phyloP scores from a whole-genome alignment of 495 filamentous ascomycete species.

The Annulohypoxylon nitens region DNA sequence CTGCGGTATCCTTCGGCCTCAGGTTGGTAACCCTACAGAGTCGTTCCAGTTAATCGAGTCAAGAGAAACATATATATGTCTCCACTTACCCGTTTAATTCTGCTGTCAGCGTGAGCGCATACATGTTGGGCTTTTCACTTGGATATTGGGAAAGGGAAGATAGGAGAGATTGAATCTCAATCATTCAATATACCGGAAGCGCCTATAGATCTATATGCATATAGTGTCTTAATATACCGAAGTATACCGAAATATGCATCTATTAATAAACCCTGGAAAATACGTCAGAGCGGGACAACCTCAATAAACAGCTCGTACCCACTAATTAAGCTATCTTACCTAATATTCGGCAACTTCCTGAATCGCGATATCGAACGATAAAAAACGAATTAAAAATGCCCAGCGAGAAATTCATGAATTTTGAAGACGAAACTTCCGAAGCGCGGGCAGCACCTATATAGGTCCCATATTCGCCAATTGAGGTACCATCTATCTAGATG shows the following conservation, averaged over 20 bases:
- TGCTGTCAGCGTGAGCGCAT: conserved; percentile 81
- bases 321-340: not conserved
- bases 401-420: conserved; percentile 21
- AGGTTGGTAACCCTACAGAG: conserved; percentile 86
- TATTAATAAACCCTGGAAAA: not conserved
- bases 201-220: not conserved
- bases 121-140: conserved; percentile 66
- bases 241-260: not conserved
- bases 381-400: conserved; percentile 21
- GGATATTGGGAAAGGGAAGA: not conserved
- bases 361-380: conserved; percentile 40
- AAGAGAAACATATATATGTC: conserved; percentile 25
- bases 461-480: conserved; percentile 24
- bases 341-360: conserved; percentile 3
- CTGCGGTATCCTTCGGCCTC: conserved; percentile 81
- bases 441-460: conserved; percentile 5
- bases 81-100: conserved; percentile 75
- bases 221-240: not conserved
- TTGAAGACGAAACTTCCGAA: conserved; percentile 23
- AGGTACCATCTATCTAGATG: conserved; percentile 24
- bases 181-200: conserved; percentile 20
- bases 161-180: conserved; percentile 21
- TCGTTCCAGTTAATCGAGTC: conserved; percentile 41
- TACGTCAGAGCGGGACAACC: conserved; percentile 15
- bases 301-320: not conserved